A percentile compares a stretch with the other conserved stretches of the same genome.
Evolutionary conservation across 805 yeast genomes (phyloP).

Genomic region (Saccharomycopsis selenospora): DNA sequence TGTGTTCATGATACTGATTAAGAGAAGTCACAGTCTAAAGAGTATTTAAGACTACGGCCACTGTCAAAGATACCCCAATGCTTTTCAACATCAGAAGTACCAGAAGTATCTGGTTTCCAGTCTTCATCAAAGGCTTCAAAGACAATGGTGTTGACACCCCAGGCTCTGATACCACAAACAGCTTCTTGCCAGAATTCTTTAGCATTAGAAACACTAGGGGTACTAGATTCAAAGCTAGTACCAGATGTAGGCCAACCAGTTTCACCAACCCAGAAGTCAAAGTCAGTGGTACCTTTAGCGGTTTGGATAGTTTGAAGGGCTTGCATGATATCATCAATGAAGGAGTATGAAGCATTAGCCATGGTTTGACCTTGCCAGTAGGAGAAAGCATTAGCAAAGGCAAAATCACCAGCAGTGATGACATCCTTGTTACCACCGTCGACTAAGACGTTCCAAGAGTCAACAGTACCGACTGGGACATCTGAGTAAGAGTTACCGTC

Average conservation of each 20-base stretch:
- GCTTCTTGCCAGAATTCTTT: slow-evolving; percentile 78
- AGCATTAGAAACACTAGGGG: slow-evolving; percentile 71
- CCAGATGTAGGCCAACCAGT: slow-evolving; percentile 97
- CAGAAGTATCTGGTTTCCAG: slow-evolving; percentile 92
- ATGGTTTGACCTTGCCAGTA: slow-evolving; percentile 97
- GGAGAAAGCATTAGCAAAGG: slow-evolving; percentile 92
- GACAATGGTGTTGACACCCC: slow-evolving; percentile 90
- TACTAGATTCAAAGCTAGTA: slow-evolving; percentile 47
- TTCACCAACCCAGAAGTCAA: slow-evolving; percentile 93
- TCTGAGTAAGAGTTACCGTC: slow-evolving; percentile 70
- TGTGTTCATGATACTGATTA: no score
- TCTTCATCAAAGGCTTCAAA: slow-evolving; percentile 95
- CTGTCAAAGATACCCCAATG: slow-evolving; percentile 89
- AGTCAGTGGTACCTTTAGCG: slow-evolving; percentile 77
- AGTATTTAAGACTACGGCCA: slow-evolving; percentile 39
- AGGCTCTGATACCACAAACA: slow-evolving; percentile 86
- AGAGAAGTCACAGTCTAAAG: slow-evolving; percentile 41
- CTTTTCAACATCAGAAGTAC: slow-evolving; percentile 79
- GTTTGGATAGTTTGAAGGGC: slow-evolving; percentile 86
- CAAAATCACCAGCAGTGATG: slow-evolving; percentile 73
- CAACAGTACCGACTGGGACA: slow-evolving; percentile 85
- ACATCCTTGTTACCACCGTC: slow-evolving; percentile 68
- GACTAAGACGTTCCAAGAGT: slow-evolving; percentile 90
- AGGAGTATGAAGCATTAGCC: slow-evolving; percentile 78
- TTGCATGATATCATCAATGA: slow-evolving; percentile 96